phyloP scores from a whole-genome alignment of 768 basidiomycete genomes.

The Phlebiopsis gigantea region DNA sequence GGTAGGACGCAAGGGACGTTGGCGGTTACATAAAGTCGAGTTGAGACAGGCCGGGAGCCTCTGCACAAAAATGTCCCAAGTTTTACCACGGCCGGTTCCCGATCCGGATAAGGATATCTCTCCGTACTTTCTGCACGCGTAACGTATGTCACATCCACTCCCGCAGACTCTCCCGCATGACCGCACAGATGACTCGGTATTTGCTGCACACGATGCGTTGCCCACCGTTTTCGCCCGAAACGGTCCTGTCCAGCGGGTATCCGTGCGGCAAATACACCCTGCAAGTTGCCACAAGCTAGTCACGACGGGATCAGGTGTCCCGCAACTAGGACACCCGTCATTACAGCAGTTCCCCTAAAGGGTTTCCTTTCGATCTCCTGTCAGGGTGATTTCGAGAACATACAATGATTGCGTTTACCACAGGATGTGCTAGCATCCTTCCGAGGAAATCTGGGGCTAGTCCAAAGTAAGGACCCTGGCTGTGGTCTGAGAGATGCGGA shows the following conservation, averaged over 20 bases:
- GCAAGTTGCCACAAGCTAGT: not conserved
- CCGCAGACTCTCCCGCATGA: not conserved
- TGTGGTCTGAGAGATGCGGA: too few species aligned
- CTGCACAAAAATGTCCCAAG: constrained; percentile 8
- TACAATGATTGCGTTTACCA: too few species aligned
- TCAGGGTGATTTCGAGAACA: too few species aligned
- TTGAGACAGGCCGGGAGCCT: constrained; percentile 8
- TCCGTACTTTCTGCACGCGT: not conserved
- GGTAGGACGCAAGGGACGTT: not conserved
- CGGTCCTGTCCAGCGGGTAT: too few species aligned
- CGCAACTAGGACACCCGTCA: too few species aligned
- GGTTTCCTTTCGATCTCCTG: too few species aligned
- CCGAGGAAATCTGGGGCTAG: too few species aligned
- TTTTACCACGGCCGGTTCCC: constrained; percentile 14
- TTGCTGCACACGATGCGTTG: not conserved
- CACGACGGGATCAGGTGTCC: not conserved
- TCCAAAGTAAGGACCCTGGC: too few species aligned
- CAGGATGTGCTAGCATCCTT: too few species aligned
- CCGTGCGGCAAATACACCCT: not conserved
- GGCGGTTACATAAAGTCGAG: constrained; percentile 4
- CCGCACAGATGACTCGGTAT: not conserved
- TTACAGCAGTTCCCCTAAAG: too few species aligned
- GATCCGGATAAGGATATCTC: constrained; percentile 5
- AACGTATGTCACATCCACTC: not conserved
- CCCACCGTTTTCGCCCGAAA: not conserved